Base-by-base conservation (phyloP, 1,284 basidiomycete species). In the Schizophyllum amplum region DNA sequence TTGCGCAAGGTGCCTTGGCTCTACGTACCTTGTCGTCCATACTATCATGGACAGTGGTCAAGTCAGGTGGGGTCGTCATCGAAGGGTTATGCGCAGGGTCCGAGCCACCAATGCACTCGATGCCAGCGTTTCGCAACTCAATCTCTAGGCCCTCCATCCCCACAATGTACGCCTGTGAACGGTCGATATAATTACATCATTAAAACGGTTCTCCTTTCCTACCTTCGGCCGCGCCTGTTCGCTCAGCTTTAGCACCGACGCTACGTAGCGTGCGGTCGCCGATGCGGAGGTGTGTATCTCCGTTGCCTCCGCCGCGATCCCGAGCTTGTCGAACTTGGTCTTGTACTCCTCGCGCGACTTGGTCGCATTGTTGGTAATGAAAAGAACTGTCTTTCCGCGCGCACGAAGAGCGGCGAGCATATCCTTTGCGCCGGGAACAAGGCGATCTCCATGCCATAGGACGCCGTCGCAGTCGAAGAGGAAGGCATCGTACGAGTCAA, bases 301-400 rank as follows among this genome's bases (percentile, higher is more conserved):
- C 70, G 96, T 94, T 66, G 90, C 86, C 65, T 88, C 77, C 15
- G 87, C 92, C 68, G 94, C 79, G 51, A 98, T 82, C 27, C 92
- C 94, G 57, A 98, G 80, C 64, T 85, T 79, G 69, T 96, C 90
- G 68, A 99, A 98, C 70, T 95, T 97, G 55, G 79, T 78, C 75
- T 93, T 93, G 79, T 95, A 95, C 66, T 77, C 86, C 69, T 76
- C 82, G 55, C 96, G 78, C 11, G 92, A 95, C 74, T 96, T 95
- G 52, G 88, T 94, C n/a, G 96, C 96, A 69, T 98, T 99, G 75
- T 98, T 98, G 25, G 95, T 98, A 46, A 98, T 94, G 69, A 98
- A 99, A 47, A 98, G 76, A 54, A 99, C 76, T 59, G 83, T 82
- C 77, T 98, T 99, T 55, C 88, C 92, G 87, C 66, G 56, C 53